These are phyloP conservation scores for Immersiella caudata DNA, from an alignment of 495 filamentous ascomycete genomes.

Conservation along the genomic window DNA sequence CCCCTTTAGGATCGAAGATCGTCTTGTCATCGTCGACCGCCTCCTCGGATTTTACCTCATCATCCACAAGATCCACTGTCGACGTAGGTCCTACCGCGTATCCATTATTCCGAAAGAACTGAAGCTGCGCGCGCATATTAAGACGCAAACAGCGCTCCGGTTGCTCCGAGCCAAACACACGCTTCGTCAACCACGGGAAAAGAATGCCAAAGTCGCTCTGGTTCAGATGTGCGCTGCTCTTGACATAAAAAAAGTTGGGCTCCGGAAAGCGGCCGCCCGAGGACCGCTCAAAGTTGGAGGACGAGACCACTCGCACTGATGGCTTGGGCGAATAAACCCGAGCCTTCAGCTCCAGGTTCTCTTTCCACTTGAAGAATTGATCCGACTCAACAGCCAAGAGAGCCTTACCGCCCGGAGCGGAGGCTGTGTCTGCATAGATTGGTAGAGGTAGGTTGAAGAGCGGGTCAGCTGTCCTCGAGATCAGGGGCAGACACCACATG, in stretches of 20 bases:
- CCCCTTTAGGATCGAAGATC: constrained; percentile 32
- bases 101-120: constrained; percentile 58
- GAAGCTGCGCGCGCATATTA: constrained; percentile 64
- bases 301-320: constrained; percentile 29
- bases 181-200: constrained; percentile 67
- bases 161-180: constrained; percentile 59
- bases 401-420: constrained; percentile 48
- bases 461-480: constrained; percentile 53
- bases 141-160: constrained; percentile 64
- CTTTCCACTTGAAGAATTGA: constrained; percentile 71
- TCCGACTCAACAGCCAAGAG: constrained; percentile 68
- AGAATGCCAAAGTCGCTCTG: constrained; percentile 80
- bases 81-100: constrained; percentile 54
- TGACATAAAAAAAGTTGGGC: constrained; percentile 66
- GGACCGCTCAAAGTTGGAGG: constrained; percentile 31
- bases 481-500: constrained; percentile 71
- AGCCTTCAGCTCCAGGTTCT: constrained; percentile 63
- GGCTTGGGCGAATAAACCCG: constrained; percentile 57
- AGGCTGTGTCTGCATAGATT: constrained; percentile 50
- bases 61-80: constrained; percentile 51
- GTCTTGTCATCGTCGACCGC: constrained; percentile 40
- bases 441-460: constrained; percentile 70
- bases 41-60: constrained; percentile 12
- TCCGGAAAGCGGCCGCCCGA: constrained; percentile 30
- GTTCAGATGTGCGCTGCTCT: constrained; percentile 65